Base-by-base conservation (phyloP, 208 protist genomes). In the Leishmania lainsoni region DNA sequence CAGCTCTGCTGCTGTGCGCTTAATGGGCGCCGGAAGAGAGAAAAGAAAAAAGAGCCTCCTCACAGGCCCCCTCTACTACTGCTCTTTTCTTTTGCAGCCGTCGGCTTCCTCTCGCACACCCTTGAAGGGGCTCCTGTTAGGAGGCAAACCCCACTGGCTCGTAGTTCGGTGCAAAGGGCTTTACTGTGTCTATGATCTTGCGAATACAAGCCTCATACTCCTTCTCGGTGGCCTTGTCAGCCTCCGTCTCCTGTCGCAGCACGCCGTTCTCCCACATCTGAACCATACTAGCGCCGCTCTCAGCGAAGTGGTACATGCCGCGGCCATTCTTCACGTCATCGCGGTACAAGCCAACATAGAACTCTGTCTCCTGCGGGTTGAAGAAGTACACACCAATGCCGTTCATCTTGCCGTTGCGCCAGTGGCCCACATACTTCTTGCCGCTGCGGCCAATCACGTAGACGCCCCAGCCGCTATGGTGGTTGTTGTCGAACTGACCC, bases 311-410 rank as follows among this genome's bases (percentile, higher is more conserved):
- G 84, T 98, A 97, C 65, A 98, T 75, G 42, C 94, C 94, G 49
- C 86, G 86, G 26, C 94, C 94, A 66, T 97, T 87, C 83, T 98
- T 98, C 80, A 93, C 87, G 71, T 98, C 94, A 48, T 94, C 80
- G 78, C 80, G 85, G 83, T 98, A 98, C 20, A 87, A 78, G 51
- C 94, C 94, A 29, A 98, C 79, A 82, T 94, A 98, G 86, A 96
- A 98, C 83, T 98, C 93, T 16, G 89, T 98, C 84, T 96, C 91
- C 81, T 93, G 87, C 8, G 88, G 85, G 76, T 94, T 97, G 86
- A 98, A 98, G 79, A 96, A 98, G 85, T 98, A 98, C 29, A 98
- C 89, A 14, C 94, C 94, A 32, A 93, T 87, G 61, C 94, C 94
- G 80, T 97, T 90, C 94, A 98, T 98, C 76, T 95, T 96, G 48